Percentiles rank a stretch among this genome's conserved stretches.
Evolutionary conservation across 2,329 filamentous ascomycete genomes (phyloP).

Genomic region (Arthrobotrys megalospora): DNA sequence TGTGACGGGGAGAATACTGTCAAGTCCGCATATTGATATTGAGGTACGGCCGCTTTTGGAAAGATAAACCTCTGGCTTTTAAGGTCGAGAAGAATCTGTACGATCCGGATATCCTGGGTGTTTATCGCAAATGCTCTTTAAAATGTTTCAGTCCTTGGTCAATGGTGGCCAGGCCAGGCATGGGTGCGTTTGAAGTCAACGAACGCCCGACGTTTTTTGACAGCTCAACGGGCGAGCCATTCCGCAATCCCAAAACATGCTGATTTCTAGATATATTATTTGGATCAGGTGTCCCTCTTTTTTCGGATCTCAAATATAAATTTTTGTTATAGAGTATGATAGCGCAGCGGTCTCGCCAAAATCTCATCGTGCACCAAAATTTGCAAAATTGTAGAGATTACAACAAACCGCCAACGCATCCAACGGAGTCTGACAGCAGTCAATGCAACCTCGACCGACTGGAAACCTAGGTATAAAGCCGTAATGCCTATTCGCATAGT

Average conservation of each 20-base stretch:
- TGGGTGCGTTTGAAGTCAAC: conserved; percentile 46
- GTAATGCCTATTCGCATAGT: conserved; percentile 32
- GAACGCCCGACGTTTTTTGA: conserved; percentile 9
- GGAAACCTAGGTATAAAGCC: conserved; percentile 39
- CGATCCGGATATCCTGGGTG: conserved; percentile 46
- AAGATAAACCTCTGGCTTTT: conserved; percentile 30
- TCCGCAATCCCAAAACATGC: conserved; percentile 13
- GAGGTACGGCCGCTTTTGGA: conserved; percentile 21
- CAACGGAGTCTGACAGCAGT: background rate
- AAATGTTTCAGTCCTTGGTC: conserved; percentile 31
- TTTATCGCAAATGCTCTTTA: conserved; percentile 29
- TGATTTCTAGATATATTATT: background rate
- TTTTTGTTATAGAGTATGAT: background rate
- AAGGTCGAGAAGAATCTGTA: conserved; percentile 3
- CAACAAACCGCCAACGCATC: conserved; percentile 31
- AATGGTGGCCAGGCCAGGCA: conserved; percentile 21
- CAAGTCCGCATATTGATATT: conserved; percentile 56
- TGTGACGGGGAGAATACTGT: conserved; percentile 48
- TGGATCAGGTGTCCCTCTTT: background rate
- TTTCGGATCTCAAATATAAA: background rate
- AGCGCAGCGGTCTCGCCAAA: too few relatives aligned
- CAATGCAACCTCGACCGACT: background rate
- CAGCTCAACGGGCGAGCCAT: conserved; percentile 16
- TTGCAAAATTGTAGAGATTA: conserved; percentile 5
- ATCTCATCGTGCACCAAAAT: background rate